Percentiles rank a stretch among this genome's conserved stretches.
These are phyloP conservation scores for Fomitiporia mediterranea DNA, from an alignment of 1,284 basidiomycete species.

Conservation along the genomic window DNA sequence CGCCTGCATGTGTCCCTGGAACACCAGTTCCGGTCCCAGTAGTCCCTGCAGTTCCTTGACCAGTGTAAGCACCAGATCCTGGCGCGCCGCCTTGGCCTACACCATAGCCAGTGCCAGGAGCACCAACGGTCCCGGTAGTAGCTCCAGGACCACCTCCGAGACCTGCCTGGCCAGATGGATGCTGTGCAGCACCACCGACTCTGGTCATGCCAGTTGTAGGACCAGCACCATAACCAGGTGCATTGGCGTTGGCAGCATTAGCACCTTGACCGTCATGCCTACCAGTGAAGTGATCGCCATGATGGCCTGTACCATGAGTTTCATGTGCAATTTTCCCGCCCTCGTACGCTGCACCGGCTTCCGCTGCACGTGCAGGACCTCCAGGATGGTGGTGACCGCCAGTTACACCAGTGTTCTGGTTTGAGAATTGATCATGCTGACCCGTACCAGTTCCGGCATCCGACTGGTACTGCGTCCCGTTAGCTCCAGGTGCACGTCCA, in stretches of 20 bases:
- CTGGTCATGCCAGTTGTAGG: neutral
- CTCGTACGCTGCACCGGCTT: conserved; percentile 4
- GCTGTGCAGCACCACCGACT: too few relatives aligned
- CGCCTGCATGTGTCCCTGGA: neutral
- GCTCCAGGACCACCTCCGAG: neutral
- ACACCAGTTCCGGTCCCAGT: neutral
- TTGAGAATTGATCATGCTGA: neutral
- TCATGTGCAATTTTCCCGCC: neutral
- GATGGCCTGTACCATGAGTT: neutral
- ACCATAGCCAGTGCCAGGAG: neutral
- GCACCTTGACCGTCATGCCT: neutral
- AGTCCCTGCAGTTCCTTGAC: neutral
- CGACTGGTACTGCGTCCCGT: neutral
- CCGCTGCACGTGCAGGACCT: neutral
- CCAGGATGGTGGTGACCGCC: neutral
- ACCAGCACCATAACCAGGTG: neutral
- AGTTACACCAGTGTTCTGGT: neutral
- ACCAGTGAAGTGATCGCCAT: neutral
- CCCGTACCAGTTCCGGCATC: neutral
- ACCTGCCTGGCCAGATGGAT: neutral
- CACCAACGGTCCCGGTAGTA: neutral
- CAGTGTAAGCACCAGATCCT: neutral
- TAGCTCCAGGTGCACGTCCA: neutral
- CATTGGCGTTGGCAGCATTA: neutral
- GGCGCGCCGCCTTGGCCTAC: neutral